A percentile compares a stretch with the other conserved stretches of the same genome.
These are phyloP conservation scores for Leccinum pachyderme DNA, from an alignment of 1,284 basidiomycete genomes.

Conservation along the genomic window DNA sequence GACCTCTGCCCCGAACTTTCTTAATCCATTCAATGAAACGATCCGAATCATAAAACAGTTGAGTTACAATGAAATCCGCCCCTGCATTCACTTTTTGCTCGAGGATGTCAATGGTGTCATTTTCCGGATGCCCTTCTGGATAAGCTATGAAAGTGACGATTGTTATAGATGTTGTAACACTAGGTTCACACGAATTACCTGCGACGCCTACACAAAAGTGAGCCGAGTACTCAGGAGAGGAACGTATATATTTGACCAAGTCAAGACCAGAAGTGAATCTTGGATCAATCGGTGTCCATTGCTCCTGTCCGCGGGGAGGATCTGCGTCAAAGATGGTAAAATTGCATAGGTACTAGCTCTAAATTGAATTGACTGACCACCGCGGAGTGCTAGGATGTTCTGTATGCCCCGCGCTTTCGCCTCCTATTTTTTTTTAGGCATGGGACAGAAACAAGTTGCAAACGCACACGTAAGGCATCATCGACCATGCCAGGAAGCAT, in stretches of 20 bases:
- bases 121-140: constrained; percentile 88
- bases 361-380: constrained; percentile 50
- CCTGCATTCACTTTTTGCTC: constrained; percentile 94
- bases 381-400: constrained; percentile 90
- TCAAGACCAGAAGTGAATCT: constrained; percentile 88
- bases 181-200: constrained; percentile 43
- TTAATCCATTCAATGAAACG: constrained; percentile 79
- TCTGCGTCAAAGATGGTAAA: constrained; percentile 46
- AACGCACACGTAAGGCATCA: constrained; percentile 71
- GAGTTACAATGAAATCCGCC: constrained; percentile 94
- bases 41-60: constrained; percentile 95
- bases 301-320: constrained; percentile 89
- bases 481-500: constrained; percentile 90
- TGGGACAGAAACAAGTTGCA: background rate
- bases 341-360: background rate
- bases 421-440: constrained; percentile 46
- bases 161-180: background rate
- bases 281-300: constrained; percentile 85
- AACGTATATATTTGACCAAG: constrained; percentile 88
- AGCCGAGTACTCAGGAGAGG: constrained; percentile 74
- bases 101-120: constrained; percentile 71
- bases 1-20: constrained; percentile 72
- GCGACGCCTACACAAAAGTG: constrained; percentile 93
- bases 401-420: constrained; percentile 83
- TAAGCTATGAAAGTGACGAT: constrained; percentile 56